Base-by-base conservation (phyloP, 208 protist species). In the Leishmania gerbilli region DNA sequence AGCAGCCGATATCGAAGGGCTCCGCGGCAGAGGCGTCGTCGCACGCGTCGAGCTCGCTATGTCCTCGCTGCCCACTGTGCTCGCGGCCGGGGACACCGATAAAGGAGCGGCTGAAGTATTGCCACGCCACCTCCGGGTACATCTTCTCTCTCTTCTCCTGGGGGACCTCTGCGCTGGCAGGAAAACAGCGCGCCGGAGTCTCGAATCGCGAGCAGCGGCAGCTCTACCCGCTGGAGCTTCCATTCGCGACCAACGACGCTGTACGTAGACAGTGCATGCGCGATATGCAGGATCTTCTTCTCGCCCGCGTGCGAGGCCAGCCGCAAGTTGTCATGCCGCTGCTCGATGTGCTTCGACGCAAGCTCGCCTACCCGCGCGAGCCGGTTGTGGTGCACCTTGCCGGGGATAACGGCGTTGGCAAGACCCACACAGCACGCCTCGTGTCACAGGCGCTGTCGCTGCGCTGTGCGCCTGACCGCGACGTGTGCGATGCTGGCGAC, bases 391-490 rank as follows among this genome's bases (percentile, higher is more conserved):
- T 97, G 45, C 92, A 95, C 84, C 89, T 95, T 27, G 93, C 91
- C 9, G 95, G 95, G 0, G 95, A 97, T 76, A 95, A 96, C 60
- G 92, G 90, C 8, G 92, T 95, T 24, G 94, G 94, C 74, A 97
- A 95, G 83, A 96, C 86, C 5, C 82, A 90, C 80, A 95, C 89
- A 0, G 93, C 91, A 6, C 86, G 88, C 0, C 83, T 96, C 42
- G 75, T 96, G 40, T 95, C 93, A 9, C 79, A 89, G 60, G 93
- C 93, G 42, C 79, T 87, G 4, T 96, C 93, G 64, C 81, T 88
- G 77, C 88, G 83, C 40, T 89, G 84, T 64, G 80, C 81, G 5
- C 65, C 72, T 17, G 82, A 85, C 47, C 82, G 79, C 19, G 83
- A 80, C 58, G 77, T 80, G 68, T 95, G 92, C 75, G 92, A 91